Base-by-base conservation (phyloP, 2,329 filamentous ascomycete genomes). In the Arthroderma sp. region DNA sequence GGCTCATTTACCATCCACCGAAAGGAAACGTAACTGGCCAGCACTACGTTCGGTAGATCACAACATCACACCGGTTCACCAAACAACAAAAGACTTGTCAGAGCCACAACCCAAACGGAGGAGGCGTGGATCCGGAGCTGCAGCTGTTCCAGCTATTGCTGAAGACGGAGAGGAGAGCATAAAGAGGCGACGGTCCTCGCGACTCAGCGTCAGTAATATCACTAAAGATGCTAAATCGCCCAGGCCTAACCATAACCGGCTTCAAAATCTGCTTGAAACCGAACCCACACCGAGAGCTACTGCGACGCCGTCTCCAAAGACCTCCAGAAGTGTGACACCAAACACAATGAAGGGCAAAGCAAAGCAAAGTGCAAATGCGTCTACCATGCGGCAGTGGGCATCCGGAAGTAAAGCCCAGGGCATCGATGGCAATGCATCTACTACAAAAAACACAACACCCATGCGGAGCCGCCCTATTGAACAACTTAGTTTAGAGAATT, bases 401-500 rank as follows among this genome's bases (percentile, higher is more conserved):
- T 22, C 15, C 15, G 15, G 15, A 22, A 22, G 3, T 22, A 22
- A 22, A 22, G 15, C 15, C 3, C 15, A 22, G 15, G 15, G 15
- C 15, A 22, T 22, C 15, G 15, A 22, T 22, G 15, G 15, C 15
- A 22, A 22, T 22, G 15, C 15, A 22, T 22, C 15, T 22, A 3
- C 15, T 22, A 22, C 15, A 22, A 22, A 22, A 22, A 22, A 22
- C 15, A 22, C 15, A 22, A 31, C 36, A 47, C 68, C 69, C 1
- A 69, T 84, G 10, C 77, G 86, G 40, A 60, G 69, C 6, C 76
- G 72, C 42, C 73, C 78, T 0, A 51, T 78, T 3, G 64, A 70
- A 0, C 66, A 73, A 31, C 71, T 94, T 8, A 66, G 66, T 9
- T 66, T 82, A 1, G 74, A 77, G 8, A 82, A 94, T 62, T 95